Conservation (phyloP, 352 stramenopile species). For the Pythium folliculosum region DNA sequence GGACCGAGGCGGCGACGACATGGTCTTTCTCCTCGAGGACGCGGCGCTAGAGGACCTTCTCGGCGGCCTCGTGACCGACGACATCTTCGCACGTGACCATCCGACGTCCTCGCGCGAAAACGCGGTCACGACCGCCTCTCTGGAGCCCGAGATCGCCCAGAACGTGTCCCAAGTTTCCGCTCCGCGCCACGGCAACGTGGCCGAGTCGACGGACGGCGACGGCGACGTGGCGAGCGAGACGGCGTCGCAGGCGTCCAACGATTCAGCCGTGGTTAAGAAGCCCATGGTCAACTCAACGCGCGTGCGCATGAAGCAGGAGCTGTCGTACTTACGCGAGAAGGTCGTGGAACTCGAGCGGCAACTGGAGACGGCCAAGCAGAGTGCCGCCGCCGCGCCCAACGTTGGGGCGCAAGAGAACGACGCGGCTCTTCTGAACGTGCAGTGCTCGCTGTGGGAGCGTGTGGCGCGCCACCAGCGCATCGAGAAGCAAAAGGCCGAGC, state of each 20-base stretch:
- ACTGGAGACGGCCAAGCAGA: conserved; percentile 24
- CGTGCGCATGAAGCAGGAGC: conserved; percentile 54
- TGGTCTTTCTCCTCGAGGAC: conserved; percentile 11
- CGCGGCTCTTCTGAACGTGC: not conserved
- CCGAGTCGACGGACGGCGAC: no score
- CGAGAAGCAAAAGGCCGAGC: conserved; percentile 32
- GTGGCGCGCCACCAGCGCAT: conserved; percentile 34
- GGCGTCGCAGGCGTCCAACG: conserved; percentile 8
- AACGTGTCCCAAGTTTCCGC: not conserved
- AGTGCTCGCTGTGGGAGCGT: conserved; percentile 28
- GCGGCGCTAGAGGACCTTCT: conserved; percentile 10
- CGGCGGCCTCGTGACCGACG: conserved; percentile 4
- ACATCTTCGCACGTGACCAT: not conserved
- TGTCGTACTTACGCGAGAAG: conserved; percentile 49
- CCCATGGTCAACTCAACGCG: conserved; percentile 58
- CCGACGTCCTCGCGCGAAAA: not conserved
- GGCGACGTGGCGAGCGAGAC: conserved; percentile 8
- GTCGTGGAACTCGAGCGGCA: conserved; percentile 45
- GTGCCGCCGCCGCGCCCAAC: not conserved
- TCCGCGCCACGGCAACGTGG: not conserved
- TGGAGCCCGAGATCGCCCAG: not conserved
- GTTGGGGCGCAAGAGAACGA: conserved; percentile 11
- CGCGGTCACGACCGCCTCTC: not conserved
- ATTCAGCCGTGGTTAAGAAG: conserved; percentile 12
- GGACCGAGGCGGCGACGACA: no score